Evolutionary conservation across 2,329 filamentous ascomycete species (phyloP).

Genomic region (Monosporascus sp.): DNA sequence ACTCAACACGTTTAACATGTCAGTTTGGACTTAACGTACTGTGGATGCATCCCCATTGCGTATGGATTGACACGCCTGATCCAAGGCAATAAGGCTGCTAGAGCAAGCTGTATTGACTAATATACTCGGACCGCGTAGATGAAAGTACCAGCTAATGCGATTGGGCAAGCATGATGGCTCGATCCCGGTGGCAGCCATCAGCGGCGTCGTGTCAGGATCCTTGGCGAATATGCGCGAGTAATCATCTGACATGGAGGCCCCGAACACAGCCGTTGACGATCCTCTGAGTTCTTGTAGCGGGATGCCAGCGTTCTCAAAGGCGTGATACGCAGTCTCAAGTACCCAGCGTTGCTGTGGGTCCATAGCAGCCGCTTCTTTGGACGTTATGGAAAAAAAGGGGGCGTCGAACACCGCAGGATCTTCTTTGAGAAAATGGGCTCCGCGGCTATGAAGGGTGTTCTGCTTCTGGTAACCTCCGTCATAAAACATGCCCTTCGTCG

Average conservation of each 20-base stretch:
- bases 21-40: not conserved
- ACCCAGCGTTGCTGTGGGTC: not conserved
- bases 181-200: constrained; percentile 22
- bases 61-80: constrained; percentile 16
- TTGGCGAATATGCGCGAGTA: not conserved
- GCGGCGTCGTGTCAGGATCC: constrained; percentile 20
- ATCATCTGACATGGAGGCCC: not conserved
- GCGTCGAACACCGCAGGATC: not conserved
- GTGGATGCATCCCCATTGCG: not conserved
- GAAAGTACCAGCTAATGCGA: constrained; percentile 13
- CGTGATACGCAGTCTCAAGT: not conserved
- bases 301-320: not conserved
- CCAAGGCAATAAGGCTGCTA: constrained; percentile 7
- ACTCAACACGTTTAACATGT: not conserved
- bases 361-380: not conserved
- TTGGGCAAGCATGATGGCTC: constrained; percentile 14
- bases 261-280: not conserved
- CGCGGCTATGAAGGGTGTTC: not conserved
- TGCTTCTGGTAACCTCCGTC: not conserved
- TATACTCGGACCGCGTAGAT: constrained; percentile 13
- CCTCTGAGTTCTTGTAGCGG: not conserved
- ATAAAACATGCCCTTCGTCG: not conserved
- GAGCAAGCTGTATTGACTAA: constrained; percentile 16
- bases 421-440: not conserved
- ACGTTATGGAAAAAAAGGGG: not conserved